A percentile compares a stretch with the other conserved stretches of the same genome.
These are phyloP conservation scores for Kazachstania bromeliacearum DNA, from an alignment of 805 yeast genomes.

Conservation along the genomic window DNA sequence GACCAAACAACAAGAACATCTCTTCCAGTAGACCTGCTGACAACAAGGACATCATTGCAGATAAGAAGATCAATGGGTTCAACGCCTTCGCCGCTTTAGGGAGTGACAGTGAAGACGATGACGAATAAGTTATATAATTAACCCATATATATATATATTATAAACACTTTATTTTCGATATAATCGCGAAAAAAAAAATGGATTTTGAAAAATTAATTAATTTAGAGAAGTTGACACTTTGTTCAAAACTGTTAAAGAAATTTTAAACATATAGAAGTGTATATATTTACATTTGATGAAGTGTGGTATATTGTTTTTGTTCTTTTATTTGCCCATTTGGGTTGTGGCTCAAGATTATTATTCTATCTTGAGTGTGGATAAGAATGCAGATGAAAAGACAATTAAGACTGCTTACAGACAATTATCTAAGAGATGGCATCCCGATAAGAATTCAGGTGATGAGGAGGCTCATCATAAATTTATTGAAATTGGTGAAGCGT, in stretches of 20 bases:
- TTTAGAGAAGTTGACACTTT: too few relatives aligned
- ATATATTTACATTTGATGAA: not conserved
- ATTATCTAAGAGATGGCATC: constrained; percentile 79
- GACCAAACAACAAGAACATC: constrained; percentile 66
- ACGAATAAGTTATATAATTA: constrained; percentile 1
- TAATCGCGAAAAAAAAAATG: too few relatives aligned
- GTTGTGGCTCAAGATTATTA: constrained; percentile 40
- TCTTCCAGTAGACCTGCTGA: constrained; percentile 68
- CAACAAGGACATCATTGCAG: constrained; percentile 60
- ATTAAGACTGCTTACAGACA: constrained; percentile 79
- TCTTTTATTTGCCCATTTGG: constrained; percentile 6
- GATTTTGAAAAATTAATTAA: too few relatives aligned
- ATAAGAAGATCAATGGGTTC: constrained; percentile 55
- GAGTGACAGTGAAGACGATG: constrained; percentile 44
- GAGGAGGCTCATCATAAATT: constrained; percentile 79
- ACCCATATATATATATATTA: not conserved
- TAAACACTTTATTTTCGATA: not conserved
- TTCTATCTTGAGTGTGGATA: constrained; percentile 56
- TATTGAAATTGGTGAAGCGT: constrained; percentile 88
- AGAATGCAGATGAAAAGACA: constrained; percentile 65
- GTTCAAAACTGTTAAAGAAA: too few relatives aligned
- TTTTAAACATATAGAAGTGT: not conserved
- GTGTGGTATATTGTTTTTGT: not conserved
- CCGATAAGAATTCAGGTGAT: constrained; percentile 82
- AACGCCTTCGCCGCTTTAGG: constrained; percentile 78